A percentile compares a stretch with the other conserved stretches of the same genome.
phyloP scores from a whole-genome alignment of 139 green algal species.

The Edaphochlamys debaryana region DNA sequence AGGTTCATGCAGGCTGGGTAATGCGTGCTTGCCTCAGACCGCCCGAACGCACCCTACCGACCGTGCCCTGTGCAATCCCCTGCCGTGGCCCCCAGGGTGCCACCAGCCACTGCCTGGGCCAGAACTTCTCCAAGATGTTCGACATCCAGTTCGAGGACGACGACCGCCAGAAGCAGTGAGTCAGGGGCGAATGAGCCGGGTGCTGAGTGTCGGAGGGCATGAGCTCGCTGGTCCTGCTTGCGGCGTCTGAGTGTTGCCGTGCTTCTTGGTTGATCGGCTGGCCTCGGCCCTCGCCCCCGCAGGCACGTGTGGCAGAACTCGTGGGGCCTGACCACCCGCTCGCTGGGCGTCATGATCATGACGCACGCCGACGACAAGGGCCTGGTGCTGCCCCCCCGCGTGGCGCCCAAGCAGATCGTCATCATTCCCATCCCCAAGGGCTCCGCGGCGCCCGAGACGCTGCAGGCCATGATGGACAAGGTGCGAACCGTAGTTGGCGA shows the following conservation, averaged over 20 bases:
- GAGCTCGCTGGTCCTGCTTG: no score
- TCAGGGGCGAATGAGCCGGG: no score
- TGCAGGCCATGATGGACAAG: constrained; percentile 67
- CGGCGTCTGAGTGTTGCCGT: no score
- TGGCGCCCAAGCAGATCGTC: constrained; percentile 87
- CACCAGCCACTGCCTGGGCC: constrained; percentile 96
- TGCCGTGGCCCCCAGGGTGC: constrained; percentile 73
- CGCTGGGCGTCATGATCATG: constrained; percentile 99
- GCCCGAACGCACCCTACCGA: no score
- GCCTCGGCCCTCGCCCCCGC: no score
- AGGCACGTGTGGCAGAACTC: constrained; percentile 97
- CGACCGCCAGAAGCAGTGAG: constrained; percentile 72
- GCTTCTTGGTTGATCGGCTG: no score
- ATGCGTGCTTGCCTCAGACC: no score
- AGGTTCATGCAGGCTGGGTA: no score
- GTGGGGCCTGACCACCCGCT: constrained; percentile 96
- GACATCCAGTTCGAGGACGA: constrained; percentile 90
- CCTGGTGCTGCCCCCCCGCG: constrained; percentile 92
- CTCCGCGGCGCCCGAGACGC: constrained; percentile 65
- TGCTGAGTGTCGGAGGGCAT: no score
- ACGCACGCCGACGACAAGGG: constrained; percentile 98
- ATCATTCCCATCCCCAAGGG: constrained; percentile 91
- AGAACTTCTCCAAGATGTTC: constrained; percentile 98
- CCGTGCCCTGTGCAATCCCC: no score
- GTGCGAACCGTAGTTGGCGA: no score